Conservation (phyloP, 805 yeast species). For the Clavispora carvajalis region DNA sequence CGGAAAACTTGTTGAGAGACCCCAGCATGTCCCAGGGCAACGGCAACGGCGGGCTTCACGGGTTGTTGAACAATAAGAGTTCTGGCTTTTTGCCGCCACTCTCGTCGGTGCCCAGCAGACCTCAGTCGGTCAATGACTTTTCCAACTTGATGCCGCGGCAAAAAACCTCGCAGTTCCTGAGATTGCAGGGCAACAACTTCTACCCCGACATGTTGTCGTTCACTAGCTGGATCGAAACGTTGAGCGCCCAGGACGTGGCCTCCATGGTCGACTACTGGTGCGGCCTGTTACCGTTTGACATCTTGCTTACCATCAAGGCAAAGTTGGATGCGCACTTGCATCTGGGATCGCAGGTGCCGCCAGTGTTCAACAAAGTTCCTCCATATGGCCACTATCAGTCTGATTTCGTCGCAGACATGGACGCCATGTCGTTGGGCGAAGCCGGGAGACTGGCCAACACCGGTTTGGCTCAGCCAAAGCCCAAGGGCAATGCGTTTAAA, state of each 20-base stretch:
- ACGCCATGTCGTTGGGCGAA: constrained; percentile 10
- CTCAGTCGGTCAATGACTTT: constrained; percentile 40
- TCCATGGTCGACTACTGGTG: constrained; percentile 52
- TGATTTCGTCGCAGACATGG: constrained; percentile 12
- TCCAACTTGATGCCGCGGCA: constrained; percentile 6
- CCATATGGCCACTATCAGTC: constrained; percentile 2
- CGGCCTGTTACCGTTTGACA: constrained; percentile 46
- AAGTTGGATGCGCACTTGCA: constrained; percentile 39
- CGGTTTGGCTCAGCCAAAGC: constrained; percentile 13
- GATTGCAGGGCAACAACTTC: constrained; percentile 16
- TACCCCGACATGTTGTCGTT: constrained; percentile 45
- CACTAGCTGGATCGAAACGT: constrained; percentile 25
- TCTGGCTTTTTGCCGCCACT: constrained; percentile 25
- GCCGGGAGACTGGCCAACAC: neutral
- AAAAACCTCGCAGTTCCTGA: neutral
- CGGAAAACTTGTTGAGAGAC: constrained; percentile 15
- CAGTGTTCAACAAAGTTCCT: constrained; percentile 2
- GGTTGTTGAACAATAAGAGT: constrained; percentile 22
- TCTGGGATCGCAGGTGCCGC: constrained; percentile 7
- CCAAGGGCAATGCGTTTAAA: constrained; percentile 9
- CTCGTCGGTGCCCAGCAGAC: constrained; percentile 32
- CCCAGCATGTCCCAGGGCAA: constrained; percentile 19
- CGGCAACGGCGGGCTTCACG: constrained; percentile 16
- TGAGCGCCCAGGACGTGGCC: constrained; percentile 48
- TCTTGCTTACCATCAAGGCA: constrained; percentile 43